Conservation (phyloP, 2,329 filamentous ascomycete genomes). For the Knoxdaviesia capensis region DNA sequence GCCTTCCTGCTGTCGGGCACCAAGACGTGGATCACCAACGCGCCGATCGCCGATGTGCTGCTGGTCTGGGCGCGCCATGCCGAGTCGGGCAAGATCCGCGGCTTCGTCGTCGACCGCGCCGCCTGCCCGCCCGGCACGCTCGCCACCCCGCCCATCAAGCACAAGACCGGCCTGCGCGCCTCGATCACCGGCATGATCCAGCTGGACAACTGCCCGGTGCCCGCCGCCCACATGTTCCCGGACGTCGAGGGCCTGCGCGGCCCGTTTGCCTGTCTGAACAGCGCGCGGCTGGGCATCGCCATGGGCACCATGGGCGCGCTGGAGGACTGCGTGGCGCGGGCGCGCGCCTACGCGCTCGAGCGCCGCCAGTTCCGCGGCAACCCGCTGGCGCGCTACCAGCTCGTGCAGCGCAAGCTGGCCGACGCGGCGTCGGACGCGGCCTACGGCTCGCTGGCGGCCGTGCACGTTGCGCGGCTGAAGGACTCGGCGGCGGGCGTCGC, state of each 20-base stretch:
- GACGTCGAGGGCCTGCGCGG: conserved; percentile 70
- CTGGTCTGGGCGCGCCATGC: conserved; percentile 87
- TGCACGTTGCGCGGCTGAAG: conserved; percentile 84
- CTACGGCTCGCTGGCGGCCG: conserved; percentile 73
- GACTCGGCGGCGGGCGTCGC: conserved; percentile 53
- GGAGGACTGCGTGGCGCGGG: conserved; percentile 70
- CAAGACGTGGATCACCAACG: conserved; percentile 95
- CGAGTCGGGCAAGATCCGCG: conserved; percentile 80
- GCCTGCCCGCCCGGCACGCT: conserved; percentile 74
- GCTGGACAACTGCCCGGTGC: conserved; percentile 74
- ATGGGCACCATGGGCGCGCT: conserved; percentile 86
- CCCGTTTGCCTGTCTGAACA: conserved; percentile 88
- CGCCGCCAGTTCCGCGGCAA: conserved; percentile 93
- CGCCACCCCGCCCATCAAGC: conserved; percentile 77
- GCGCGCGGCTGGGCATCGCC: conserved; percentile 80
- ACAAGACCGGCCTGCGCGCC: conserved; percentile 86
- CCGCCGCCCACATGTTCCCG: conserved; percentile 84
- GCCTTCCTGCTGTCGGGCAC: conserved; percentile 60
- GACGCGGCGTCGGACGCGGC: conserved; percentile 83
- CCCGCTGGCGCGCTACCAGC: conserved; percentile 85
- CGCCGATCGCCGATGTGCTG: conserved; percentile 67
- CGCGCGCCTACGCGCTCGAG: conserved; percentile 76
- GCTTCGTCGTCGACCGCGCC: conserved; percentile 73
- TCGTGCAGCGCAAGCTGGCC: conserved; percentile 93
- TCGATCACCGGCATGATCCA: conserved; percentile 98